Percentiles rank a stretch among this genome's conserved stretches.
These are phyloP conservation scores for Phytopythium litorale DNA, from an alignment of 352 stramenopile species.

Conservation along the genomic window DNA sequence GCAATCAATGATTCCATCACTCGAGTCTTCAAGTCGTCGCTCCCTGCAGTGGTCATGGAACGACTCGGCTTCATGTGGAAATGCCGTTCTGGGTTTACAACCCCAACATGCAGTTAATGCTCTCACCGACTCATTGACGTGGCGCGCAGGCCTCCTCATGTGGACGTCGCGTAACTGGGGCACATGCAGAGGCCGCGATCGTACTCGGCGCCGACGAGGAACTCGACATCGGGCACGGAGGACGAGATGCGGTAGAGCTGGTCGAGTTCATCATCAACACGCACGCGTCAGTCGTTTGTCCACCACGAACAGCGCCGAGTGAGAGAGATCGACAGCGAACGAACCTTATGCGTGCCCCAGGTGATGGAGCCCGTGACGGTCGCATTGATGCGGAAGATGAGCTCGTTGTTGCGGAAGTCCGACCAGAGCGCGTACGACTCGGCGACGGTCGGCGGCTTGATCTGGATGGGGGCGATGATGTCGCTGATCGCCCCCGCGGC, in stretches of 20 bases:
- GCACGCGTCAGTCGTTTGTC: not conserved
- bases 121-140: not conserved
- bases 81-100: not conserved
- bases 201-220: slow-evolving; percentile 85
- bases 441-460: slow-evolving; percentile 34
- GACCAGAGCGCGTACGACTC: slow-evolving; percentile 66
- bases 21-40: too few relatives aligned
- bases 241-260: slow-evolving; percentile 82
- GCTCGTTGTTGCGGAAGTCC: slow-evolving; percentile 66
- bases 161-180: slow-evolving; percentile 63
- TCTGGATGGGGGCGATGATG: slow-evolving; percentile 68
- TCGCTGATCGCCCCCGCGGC: slow-evolving; percentile 74
- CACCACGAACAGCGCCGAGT: not conserved
- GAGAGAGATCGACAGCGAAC: slow-evolving; percentile 1
- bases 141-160: slow-evolving; percentile 10
- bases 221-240: slow-evolving; percentile 73
- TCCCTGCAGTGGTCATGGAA: not conserved
- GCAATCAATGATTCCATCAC: too few relatives aligned
- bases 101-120: not conserved
- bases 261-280: not conserved
- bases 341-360: slow-evolving; percentile 75
- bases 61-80: not conserved
- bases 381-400: slow-evolving; percentile 83
- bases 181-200: slow-evolving; percentile 82
- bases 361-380: slow-evolving; percentile 79